Base-by-base conservation (phyloP, 169 alveolate genomes). In the Sarcocystis neurona region DNA sequence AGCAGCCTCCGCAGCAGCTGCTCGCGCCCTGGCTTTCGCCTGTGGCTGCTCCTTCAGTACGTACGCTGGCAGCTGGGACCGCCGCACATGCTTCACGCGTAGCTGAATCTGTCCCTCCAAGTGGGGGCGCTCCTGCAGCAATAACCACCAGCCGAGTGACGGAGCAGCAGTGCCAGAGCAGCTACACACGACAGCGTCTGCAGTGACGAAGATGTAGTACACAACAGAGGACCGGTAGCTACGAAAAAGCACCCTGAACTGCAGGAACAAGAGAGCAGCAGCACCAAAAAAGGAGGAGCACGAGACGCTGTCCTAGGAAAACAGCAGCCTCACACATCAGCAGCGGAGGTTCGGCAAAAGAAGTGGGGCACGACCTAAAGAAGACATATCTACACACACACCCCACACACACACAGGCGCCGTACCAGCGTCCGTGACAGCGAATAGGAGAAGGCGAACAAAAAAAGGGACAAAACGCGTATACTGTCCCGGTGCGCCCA, bases 51-150 rank as follows among this genome's bases (percentile, higher is more conserved):
- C 5, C 27, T 46, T 50, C 39, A 84, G 18, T 1, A 84, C 74
- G 15, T 84, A 46, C 30, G 70, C 53, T 2, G 90, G 79, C 46
- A 66, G 48, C 53, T 68, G 84, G 10, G 84, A 85, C 32, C 84
- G 84, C 2, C 90, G 80, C 20, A 85, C 23, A 47, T 85, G 84
- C 44, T 50, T 50, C 39, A 85, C 90, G 30, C 84, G 72, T 50
- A 85, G 48, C 50, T 68, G 90, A 32, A 85, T 70, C 37, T 30
- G 53, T 1, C 74, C 84, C 2, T 60, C 46, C 12, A 70, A 34
- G 56, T 85, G 74, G 6, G 89, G 41, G 1, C 80, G 79, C 37
- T 84, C 89, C 89, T 84, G 75, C 12, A 48, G n/a, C 32, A 58
- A 50, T 37, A n/a, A n/a, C n/a, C n/a, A n/a, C n/a, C n/a, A n/a